Conservation (phyloP, 129 eudicot genomes). For the Solidago caesia region DNA sequence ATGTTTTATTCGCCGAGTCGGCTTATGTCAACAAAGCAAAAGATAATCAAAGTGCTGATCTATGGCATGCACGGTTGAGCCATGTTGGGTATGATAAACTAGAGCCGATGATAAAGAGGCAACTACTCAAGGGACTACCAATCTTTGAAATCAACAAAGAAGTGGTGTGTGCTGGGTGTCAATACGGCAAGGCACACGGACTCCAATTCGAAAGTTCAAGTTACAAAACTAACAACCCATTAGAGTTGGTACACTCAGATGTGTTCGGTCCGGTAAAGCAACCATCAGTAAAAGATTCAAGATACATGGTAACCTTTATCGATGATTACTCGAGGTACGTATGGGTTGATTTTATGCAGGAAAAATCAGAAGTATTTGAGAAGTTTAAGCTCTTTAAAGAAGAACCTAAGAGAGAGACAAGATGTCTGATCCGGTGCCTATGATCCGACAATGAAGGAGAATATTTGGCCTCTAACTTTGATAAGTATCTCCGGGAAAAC, state of each 20-base stretch:
- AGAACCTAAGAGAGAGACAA: background rate
- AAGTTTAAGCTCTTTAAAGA: background rate
- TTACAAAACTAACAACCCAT: background rate
- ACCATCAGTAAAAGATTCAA: background rate
- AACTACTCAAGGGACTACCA: too few relatives aligned
- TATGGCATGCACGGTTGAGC: background rate
- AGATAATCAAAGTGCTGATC: background rate
- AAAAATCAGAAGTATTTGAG: too few relatives aligned
- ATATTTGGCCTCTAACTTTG: background rate
- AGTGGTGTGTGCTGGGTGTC: too few relatives aligned
- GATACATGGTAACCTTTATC: constrained; percentile 24
- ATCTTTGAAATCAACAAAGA: too few relatives aligned
- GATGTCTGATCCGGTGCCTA: background rate
- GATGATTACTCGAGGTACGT: constrained; percentile 16
- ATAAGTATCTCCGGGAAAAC: background rate
- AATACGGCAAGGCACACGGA: too few relatives aligned
- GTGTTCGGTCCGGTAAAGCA: constrained; percentile 18
- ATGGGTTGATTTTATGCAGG: constrained; percentile 17
- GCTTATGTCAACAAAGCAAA: background rate
- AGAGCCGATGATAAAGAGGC: background rate
- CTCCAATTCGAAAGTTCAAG: constrained; percentile 5
- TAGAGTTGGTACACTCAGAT: constrained; percentile 18
- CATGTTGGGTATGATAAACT: background rate
- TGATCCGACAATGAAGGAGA: background rate
- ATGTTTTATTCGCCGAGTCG: background rate